Percentiles rank a stretch among this genome's conserved stretches.
These are phyloP conservation scores for Aspergillus unguis DNA, from an alignment of 2,329 filamentous ascomycete species.

Conservation along the genomic window DNA sequence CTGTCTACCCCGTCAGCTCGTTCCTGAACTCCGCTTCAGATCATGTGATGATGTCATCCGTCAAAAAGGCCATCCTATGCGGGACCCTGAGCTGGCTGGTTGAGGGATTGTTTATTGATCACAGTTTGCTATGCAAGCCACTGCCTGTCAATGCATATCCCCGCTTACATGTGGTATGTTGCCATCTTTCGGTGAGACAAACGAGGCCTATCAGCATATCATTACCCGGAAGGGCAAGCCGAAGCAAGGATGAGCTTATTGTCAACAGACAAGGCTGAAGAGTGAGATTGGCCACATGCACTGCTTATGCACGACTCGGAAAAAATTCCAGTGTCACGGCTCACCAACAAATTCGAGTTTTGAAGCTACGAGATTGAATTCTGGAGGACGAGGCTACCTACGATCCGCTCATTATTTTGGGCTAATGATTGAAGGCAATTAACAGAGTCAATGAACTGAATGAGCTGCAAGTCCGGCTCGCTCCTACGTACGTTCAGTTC, in stretches of 20 bases:
- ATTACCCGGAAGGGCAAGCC: background rate
- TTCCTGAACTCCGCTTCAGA: constrained; percentile 1
- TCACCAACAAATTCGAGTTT: no score
- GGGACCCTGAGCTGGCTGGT: background rate
- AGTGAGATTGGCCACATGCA: background rate
- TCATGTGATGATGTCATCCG: constrained; percentile 10
- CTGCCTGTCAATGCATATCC: background rate
- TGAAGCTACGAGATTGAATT: no score
- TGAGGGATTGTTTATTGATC: background rate
- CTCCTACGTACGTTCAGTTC: no score
- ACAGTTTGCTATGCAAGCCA: background rate
- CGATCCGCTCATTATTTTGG: no score
- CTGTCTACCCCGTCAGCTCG: background rate
- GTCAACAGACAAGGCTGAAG: no score
- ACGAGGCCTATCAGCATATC: background rate
- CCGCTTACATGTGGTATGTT: background rate
- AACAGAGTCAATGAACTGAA: no score
- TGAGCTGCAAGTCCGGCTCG: no score
- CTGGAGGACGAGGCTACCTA: no score
- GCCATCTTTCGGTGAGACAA: background rate
- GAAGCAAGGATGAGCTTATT: no score
- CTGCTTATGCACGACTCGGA: background rate
- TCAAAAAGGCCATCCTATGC: background rate
- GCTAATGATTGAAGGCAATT: no score
- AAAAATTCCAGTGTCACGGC: background rate